Evolutionary conservation across 768 basidiomycete genomes (phyloP).

Genomic region (Fomitopsis serialis): DNA sequence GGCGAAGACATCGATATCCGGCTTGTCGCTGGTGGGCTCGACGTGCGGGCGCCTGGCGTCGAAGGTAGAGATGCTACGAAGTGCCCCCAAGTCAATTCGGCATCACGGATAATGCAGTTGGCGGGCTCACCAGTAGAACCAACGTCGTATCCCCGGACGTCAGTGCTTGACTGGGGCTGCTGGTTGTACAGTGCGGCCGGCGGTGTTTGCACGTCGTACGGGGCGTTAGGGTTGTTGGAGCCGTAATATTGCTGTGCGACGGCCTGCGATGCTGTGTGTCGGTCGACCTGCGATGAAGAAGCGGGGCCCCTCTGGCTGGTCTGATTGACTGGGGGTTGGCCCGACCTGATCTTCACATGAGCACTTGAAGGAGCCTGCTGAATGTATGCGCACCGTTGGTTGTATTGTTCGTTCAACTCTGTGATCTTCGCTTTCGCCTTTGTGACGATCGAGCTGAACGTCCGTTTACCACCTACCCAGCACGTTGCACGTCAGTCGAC

Average conservation of each 20-base stretch:
- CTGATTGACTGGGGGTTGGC: conserved; percentile 4
- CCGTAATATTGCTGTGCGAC: conserved; percentile 17
- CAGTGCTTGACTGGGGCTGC: background rate
- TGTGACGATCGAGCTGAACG: conserved; percentile 61
- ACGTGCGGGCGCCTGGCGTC: background rate
- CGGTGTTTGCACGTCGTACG: background rate
- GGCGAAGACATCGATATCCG: conserved; percentile 10
- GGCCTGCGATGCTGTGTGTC: conserved; percentile 21
- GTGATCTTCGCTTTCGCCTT: conserved; percentile 84
- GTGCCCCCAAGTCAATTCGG: no score
- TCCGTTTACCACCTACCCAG: conserved; percentile 57
- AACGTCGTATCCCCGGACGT: conserved; percentile 18
- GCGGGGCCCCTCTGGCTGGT: conserved; percentile 14
- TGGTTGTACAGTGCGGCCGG: conserved; percentile 1
- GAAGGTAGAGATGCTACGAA: background rate
- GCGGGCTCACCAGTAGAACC: conserved; percentile 4
- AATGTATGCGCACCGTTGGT: conserved; percentile 3
- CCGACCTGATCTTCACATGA: background rate
- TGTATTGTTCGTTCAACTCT: conserved; percentile 63
- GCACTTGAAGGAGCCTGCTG: no score
- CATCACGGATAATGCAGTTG: no score
- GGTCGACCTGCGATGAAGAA: conserved; percentile 12
- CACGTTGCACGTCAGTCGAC: background rate
- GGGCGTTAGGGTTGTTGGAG: background rate
- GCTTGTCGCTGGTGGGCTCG: background rate